Evolutionary conservation across 106 monocot genomes (phyloP).

Genomic region (Amphibolis antarctica): DNA sequence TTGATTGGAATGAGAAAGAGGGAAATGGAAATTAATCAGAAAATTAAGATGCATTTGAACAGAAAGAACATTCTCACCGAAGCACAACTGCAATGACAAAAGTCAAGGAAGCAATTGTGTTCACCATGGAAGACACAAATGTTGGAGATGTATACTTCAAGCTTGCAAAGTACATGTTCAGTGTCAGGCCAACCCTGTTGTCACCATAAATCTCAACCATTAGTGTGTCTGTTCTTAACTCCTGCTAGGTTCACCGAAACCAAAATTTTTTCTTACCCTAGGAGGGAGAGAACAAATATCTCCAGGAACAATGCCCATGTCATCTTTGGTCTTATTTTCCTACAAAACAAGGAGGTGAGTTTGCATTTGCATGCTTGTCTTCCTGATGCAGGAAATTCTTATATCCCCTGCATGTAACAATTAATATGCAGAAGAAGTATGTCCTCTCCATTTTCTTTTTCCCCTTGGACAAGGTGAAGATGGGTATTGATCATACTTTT

Average conservation of each 20-base stretch:
- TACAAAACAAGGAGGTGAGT: slow-evolving; percentile 11
- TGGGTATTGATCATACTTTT: too few species aligned
- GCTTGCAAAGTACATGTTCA: slow-evolving; percentile 91
- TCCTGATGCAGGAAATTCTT: neutral
- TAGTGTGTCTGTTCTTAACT: neutral
- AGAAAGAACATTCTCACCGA: slow-evolving; percentile 21
- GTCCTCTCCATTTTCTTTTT: too few species aligned
- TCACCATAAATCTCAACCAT: neutral
- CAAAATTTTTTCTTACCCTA: slow-evolving; percentile 36
- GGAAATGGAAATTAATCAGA: neutral
- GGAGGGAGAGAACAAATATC: slow-evolving; percentile 66
- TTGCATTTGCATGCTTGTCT: neutral
- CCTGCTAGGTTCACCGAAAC: neutral
- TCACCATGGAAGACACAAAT: slow-evolving; percentile 66
- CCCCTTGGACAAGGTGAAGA: too few species aligned
- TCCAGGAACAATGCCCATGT: slow-evolving; percentile 77
- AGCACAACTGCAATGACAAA: slow-evolving; percentile 71
- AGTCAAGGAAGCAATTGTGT: slow-evolving; percentile 73
- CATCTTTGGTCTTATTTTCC: slow-evolving; percentile 69
- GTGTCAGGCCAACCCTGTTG: slow-evolving; percentile 62
- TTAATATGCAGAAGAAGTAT: too few species aligned
- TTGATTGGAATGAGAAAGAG: too few species aligned
- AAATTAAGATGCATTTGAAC: neutral
- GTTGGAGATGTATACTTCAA: slow-evolving; percentile 73
- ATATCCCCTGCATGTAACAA: too few species aligned